These are phyloP conservation scores for Beauveria sp. DNA, from an alignment of 2,329 filamentous ascomycete species.

Conservation along the genomic window DNA sequence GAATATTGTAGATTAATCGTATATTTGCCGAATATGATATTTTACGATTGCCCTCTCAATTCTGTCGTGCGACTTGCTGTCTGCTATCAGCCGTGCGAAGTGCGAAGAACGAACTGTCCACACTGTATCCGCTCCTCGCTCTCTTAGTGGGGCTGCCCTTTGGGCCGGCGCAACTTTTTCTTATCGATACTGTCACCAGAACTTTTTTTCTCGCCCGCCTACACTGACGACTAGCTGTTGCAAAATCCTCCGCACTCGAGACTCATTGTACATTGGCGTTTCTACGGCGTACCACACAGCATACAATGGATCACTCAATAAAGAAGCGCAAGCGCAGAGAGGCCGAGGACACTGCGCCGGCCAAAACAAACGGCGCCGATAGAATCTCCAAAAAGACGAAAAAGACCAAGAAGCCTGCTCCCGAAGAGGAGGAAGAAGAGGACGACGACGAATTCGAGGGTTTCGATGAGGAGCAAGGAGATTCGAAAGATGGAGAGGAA, in stretches of 20 bases:
- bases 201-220: conserved; percentile 12
- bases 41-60: background rate
- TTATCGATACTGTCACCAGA: conserved; percentile 8
- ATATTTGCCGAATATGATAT: no score
- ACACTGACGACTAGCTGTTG: background rate
- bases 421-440: conserved; percentile 17
- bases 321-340: conserved; percentile 38
- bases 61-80: background rate
- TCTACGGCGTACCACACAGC: background rate
- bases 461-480: conserved; percentile 19
- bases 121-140: background rate
- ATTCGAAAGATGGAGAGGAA: conserved; percentile 21
- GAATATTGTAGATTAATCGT: background rate
- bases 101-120: background rate
- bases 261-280: background rate
- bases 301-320: conserved; percentile 26
- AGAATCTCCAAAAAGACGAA: conserved; percentile 29
- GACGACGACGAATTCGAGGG: conserved; percentile 25
- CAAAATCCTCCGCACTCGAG: conserved; percentile 1
- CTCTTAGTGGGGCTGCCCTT: background rate
- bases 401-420: conserved; percentile 33
- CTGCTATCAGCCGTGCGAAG: conserved; percentile 11
- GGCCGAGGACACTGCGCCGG: conserved; percentile 22
- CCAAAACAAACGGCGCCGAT: conserved; percentile 15
- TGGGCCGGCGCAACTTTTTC: conserved; percentile 3